phyloP scores from a whole-genome alignment of 352 stramenopile genomes.

The Phytophthora hybrid region DNA sequence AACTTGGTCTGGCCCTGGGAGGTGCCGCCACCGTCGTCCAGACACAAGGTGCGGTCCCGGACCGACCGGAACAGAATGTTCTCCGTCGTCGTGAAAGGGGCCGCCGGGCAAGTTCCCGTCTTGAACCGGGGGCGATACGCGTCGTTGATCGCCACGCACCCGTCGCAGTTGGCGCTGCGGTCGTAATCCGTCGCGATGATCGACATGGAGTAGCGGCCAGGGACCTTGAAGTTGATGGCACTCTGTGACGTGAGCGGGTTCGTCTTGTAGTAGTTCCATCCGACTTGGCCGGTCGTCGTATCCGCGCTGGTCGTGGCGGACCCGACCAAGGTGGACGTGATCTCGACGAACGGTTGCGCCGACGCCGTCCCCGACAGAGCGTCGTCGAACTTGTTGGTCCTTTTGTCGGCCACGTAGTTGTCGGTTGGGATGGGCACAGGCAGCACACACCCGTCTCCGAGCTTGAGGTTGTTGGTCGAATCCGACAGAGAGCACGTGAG shows the following conservation, averaged over 20 bases:
- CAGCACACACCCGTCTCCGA: constrained; percentile 6
- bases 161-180: constrained; percentile 33
- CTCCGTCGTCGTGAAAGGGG: not conserved
- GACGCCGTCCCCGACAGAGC: not conserved
- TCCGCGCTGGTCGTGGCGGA: not conserved
- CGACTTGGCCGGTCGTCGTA: not conserved
- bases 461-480: constrained; percentile 2
- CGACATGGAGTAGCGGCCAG: constrained; percentile 51
- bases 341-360: constrained; percentile 7
- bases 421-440: constrained; percentile 50
- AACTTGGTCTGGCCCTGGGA: not conserved
- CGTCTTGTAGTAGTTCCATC: constrained; percentile 52
- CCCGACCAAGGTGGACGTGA: not conserved
- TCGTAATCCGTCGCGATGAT: constrained; percentile 51
- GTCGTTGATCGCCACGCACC: constrained; percentile 56
- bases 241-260: constrained; percentile 37
- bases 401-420: constrained; percentile 56
- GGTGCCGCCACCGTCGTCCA: not conserved
- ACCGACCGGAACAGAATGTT: not conserved
- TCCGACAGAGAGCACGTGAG: not conserved
- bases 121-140: constrained; percentile 35
- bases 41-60: not conserved
- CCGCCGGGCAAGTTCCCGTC: not conserved
- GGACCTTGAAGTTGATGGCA: constrained; percentile 32
- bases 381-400: constrained; percentile 35